Evolutionary conservation across 176 grass and related monocot genomes (phyloP).

Genomic region (Phyllostachys edulis): DNA sequence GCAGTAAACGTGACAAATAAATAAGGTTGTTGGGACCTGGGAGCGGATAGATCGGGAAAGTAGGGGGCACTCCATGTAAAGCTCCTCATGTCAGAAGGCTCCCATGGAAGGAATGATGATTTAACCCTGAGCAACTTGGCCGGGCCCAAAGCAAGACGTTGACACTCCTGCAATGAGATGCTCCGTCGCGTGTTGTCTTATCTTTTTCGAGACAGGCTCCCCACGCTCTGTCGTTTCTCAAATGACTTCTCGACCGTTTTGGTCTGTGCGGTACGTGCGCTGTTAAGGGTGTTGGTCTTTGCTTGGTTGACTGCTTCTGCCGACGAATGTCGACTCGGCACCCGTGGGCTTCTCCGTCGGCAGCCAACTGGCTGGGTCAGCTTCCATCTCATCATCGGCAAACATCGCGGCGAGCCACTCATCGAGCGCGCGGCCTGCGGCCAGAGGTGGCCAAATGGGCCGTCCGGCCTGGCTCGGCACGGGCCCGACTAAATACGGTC

Average conservation of each 20-base stretch:
- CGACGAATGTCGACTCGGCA: not conserved
- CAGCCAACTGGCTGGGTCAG: not conserved
- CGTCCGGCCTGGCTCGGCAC: no score
- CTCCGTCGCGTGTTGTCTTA: not conserved
- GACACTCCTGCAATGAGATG: not conserved
- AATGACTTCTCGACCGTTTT: not conserved
- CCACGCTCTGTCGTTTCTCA: not conserved
- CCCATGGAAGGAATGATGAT: not conserved
- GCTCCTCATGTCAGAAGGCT: not conserved
- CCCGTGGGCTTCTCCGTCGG: no score
- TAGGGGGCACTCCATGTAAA: not conserved
- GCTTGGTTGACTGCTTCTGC: not conserved
- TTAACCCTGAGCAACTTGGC: not conserved
- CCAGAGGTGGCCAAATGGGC: no score
- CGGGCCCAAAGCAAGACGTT: not conserved
- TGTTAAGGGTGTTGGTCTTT: not conserved
- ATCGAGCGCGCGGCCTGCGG: not conserved
- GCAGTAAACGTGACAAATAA: not conserved
- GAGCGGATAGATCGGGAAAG: not conserved
- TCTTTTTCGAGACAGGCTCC: not conserved
- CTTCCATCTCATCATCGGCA: not conserved
- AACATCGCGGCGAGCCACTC: not conserved
- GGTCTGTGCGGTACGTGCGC: not conserved
- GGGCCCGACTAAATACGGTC: no score
- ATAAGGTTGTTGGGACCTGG: not conserved